phyloP scores from a whole-genome alignment of 2,329 filamentous ascomycete genomes.

The Paracamarosporium sp. region DNA sequence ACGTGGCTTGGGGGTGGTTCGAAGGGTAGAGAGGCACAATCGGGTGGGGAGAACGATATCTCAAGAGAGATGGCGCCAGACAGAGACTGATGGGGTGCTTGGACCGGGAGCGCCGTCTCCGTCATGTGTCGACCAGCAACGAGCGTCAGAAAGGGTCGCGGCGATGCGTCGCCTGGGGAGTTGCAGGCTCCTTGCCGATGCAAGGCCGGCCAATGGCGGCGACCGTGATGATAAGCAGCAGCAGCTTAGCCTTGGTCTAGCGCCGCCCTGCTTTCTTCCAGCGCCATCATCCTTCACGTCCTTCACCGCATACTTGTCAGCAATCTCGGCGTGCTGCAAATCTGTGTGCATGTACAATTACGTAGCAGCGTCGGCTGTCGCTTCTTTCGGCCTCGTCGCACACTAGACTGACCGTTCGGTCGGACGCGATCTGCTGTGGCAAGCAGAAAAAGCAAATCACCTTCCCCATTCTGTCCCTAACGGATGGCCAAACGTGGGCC shows the following conservation, averaged over 20 bases:
- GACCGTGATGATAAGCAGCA: slow-evolving; percentile 16
- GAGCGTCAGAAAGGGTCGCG: slow-evolving; percentile 4
- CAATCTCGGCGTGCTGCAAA: background rate
- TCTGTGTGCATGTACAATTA: background rate
- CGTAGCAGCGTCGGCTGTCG: slow-evolving; percentile 6
- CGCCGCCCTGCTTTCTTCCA: background rate
- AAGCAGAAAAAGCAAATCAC: slow-evolving; percentile 4
- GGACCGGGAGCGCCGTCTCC: background rate
- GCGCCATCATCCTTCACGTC: background rate
- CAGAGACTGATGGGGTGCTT: background rate
- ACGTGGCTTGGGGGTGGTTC: background rate
- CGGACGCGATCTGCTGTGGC: slow-evolving; percentile 5
- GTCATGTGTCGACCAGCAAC: slow-evolving; percentile 9
- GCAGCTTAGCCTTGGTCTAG: background rate
- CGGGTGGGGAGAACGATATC: slow-evolving; percentile 6
- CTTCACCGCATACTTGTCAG: background rate
- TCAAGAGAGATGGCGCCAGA: slow-evolving; percentile 11
- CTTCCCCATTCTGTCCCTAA: slow-evolving; percentile 1
- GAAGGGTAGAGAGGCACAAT: slow-evolving; percentile 21
- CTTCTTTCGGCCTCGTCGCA: slow-evolving; percentile 1
- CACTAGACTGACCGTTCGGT: background rate
- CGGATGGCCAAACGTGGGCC: background rate
- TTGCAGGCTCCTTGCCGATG: slow-evolving; percentile 6
- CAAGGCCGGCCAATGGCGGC: slow-evolving; percentile 19
- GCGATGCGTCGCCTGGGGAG: slow-evolving; percentile 9